Percentiles rank a stretch among this genome's conserved stretches.
phyloP scores from a whole-genome alignment of 164 flowering plant genomes.

The Liriodendron chinense region DNA sequence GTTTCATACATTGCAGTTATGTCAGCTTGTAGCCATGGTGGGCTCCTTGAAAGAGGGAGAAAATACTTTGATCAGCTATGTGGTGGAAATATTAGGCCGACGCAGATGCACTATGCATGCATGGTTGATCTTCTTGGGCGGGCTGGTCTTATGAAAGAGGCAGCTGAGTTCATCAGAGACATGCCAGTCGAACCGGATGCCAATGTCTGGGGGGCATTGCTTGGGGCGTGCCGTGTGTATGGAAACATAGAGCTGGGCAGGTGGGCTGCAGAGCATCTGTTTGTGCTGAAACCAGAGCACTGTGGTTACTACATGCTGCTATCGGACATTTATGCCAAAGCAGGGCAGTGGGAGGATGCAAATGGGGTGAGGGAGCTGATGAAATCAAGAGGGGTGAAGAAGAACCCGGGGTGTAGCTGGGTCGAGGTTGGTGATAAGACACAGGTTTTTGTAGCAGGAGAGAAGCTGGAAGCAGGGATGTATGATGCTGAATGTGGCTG shows the following conservation, averaged over 20 bases:
- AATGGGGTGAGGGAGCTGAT: constrained; percentile 36
- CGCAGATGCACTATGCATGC: constrained; percentile 29
- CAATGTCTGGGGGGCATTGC: constrained; percentile 50
- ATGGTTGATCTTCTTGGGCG: constrained; percentile 41
- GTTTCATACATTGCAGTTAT: constrained; percentile 43
- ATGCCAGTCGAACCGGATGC: constrained; percentile 34
- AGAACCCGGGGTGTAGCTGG: constrained; percentile 44
- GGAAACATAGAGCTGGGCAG: constrained; percentile 38
- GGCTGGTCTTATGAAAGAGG: constrained; percentile 19
- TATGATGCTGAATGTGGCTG: neutral
- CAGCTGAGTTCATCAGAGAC: constrained; percentile 13
- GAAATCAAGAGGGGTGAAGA: constrained; percentile 38
- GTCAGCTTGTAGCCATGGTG: constrained; percentile 56
- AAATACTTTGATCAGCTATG: constrained; percentile 14
- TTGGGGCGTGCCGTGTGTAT: constrained; percentile 44
- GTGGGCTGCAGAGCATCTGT: constrained; percentile 23
- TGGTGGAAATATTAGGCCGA: constrained; percentile 11
- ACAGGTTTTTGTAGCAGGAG: constrained; percentile 14
- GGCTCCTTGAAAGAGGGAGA: constrained; percentile 31
- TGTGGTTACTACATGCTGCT: constrained; percentile 16
- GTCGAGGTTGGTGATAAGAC: constrained; percentile 3
- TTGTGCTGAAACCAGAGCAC: constrained; percentile 21
- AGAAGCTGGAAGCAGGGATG: neutral
- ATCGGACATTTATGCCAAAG: constrained; percentile 20
- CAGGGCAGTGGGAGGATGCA: constrained; percentile 31